Conservation (phyloP, 306 rosid genomes). For the Alnus rubra region DNA sequence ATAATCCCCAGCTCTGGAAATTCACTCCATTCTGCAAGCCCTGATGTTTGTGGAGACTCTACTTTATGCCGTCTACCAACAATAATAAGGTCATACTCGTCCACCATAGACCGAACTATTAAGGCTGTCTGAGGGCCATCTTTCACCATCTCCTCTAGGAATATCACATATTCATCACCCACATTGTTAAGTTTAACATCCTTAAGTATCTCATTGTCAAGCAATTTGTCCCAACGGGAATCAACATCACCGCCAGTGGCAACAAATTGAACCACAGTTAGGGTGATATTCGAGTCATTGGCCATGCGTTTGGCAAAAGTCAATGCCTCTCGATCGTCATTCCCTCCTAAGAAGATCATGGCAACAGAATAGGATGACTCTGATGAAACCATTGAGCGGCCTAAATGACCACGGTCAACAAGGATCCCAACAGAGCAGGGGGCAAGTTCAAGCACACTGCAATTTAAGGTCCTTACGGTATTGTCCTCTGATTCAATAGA, state of each 20-base stretch:
- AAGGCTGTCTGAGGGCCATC: constrained; percentile 34
- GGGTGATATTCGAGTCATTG: constrained; percentile 2
- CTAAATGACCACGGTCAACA: constrained; percentile 20
- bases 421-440: constrained; percentile 63
- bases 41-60: constrained; percentile 36
- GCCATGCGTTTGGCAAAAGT: constrained; percentile 42
- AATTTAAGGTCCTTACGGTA: constrained; percentile 35
- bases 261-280: constrained; percentile 42
- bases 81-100: constrained; percentile 46
- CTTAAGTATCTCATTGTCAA: constrained; percentile 22
- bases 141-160: constrained; percentile 1
- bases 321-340: constrained; percentile 56
- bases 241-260: background rate
- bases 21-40: constrained; percentile 63
- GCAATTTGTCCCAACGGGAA: constrained; percentile 15
- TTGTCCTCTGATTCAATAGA: constrained; percentile 37
- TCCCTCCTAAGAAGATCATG: constrained; percentile 51
- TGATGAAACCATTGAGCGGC: background rate
- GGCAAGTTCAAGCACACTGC: constrained; percentile 40
- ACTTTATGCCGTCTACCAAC: constrained; percentile 55
- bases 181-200: constrained; percentile 19
- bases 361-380: constrained; percentile 20
- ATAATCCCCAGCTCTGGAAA: constrained; percentile 60
- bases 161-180: constrained; percentile 11
- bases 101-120: constrained; percentile 30